phyloP scores from a whole-genome alignment of 1,284 basidiomycete species.

The Apiotrichum gamsii region DNA sequence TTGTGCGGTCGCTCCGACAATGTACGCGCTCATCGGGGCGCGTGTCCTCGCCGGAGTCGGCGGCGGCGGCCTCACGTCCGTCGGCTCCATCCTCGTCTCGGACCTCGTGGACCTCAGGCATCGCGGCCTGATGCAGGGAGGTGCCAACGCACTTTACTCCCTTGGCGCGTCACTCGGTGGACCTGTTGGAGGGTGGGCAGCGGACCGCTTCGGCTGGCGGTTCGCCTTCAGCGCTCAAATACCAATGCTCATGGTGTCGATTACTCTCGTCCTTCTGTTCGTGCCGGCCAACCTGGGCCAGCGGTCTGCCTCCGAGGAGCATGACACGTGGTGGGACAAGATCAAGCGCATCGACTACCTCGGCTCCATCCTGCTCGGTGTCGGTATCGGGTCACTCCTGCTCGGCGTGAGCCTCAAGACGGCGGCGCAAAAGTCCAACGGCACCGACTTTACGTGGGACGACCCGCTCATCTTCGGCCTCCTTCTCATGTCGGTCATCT shows the following conservation, averaged over 20 bases:
- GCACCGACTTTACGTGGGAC: slow-evolving; percentile 53
- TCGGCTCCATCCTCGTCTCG: slow-evolving; percentile 38
- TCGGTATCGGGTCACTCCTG: slow-evolving; percentile 64
- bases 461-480: slow-evolving; percentile 64
- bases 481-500: slow-evolving; percentile 55
- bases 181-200: slow-evolving; percentile 78
- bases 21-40: slow-evolving; percentile 69
- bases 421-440: slow-evolving; percentile 32
- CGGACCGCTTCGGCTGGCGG: slow-evolving; percentile 71
- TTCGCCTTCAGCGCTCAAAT: slow-evolving; percentile 58
- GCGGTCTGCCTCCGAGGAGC: slow-evolving; percentile 19
- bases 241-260: slow-evolving; percentile 22
- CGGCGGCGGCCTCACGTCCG: slow-evolving; percentile 49
- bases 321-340: slow-evolving; percentile 56
- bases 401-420: slow-evolving; percentile 73
- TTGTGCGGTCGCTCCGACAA: slow-evolving; percentile 75
- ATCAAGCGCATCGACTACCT: slow-evolving; percentile 71
- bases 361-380: slow-evolving; percentile 70
- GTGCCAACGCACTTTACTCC: slow-evolving; percentile 64
- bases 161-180: slow-evolving; percentile 64
- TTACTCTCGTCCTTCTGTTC: slow-evolving; percentile 10
- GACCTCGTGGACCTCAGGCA: slow-evolving; percentile 64
- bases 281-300: slow-evolving; percentile 19
- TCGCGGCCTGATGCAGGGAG: slow-evolving; percentile 81
- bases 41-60: slow-evolving; percentile 81